Evolutionary conservation across 371 early-diverging fungal genomes (phyloP).

Genomic region (Mucor lusitanicus): DNA sequence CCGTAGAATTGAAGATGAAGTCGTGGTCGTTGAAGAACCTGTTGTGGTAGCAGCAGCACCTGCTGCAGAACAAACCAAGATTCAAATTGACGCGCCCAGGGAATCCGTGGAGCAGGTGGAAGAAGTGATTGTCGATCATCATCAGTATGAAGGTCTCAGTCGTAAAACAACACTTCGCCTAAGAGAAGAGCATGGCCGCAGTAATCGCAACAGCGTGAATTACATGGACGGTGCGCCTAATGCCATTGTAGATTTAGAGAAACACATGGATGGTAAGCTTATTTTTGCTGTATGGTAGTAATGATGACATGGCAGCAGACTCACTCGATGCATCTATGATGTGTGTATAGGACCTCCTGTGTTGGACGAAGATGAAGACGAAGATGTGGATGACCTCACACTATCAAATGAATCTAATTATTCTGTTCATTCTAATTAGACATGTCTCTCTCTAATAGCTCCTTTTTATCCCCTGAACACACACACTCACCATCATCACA

Average conservation of each 20-base stretch:
- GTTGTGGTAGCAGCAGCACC: neutral
- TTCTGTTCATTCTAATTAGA: neutral
- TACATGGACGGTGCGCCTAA: constrained; percentile 54
- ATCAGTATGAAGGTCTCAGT: constrained; percentile 6
- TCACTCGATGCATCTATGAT: no score
- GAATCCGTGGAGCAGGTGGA: neutral
- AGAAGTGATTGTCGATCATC: neutral
- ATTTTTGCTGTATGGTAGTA: no score
- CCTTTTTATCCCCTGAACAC: neutral
- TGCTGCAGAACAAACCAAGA: neutral
- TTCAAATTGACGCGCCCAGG: neutral
- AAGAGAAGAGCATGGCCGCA: constrained; percentile 43
- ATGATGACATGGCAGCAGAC: no score
- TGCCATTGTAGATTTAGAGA: constrained; percentile 53
- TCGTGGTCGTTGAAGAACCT: constrained; percentile 1
- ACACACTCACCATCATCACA: no score
- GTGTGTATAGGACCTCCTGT: constrained; percentile 35
- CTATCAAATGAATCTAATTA: constrained; percentile 16
- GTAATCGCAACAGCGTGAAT: constrained; percentile 54
- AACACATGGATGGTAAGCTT: constrained; percentile 37
- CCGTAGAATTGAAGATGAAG: constrained; percentile 29
- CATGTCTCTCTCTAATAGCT: neutral
- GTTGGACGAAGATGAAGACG: constrained; percentile 46
- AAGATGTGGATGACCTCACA: constrained; percentile 43
- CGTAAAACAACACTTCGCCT: constrained; percentile 32